Percentiles rank a stretch among this genome's conserved stretches.
Evolutionary conservation across 495 filamentous ascomycete genomes (phyloP).

Genomic region (Annulohypoxylon maeteangense): DNA sequence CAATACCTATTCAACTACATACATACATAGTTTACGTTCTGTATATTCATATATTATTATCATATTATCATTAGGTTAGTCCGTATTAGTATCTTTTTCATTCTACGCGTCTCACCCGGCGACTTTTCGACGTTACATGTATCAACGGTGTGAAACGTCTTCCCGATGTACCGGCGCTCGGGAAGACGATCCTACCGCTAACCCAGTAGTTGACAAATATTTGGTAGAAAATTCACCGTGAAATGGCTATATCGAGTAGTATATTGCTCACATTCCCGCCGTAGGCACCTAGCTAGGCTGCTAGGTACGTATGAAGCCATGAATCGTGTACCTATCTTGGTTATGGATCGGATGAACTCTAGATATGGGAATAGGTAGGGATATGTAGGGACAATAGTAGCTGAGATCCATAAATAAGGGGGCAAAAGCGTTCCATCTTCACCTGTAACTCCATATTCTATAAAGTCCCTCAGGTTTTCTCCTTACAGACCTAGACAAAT

Average conservation of each 20-base stretch:
- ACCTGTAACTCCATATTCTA: slow-evolving; percentile 5
- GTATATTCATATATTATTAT: too few species aligned
- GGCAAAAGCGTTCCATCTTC: slow-evolving; percentile 5
- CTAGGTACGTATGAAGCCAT: background rate
- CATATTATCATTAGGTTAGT: background rate
- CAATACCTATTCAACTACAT: background rate
- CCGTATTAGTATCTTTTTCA: too few species aligned
- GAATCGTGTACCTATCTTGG: background rate
- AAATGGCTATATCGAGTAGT: background rate
- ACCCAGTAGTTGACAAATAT: slow-evolving; percentile 4
- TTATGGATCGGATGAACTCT: background rate
- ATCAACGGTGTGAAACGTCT: slow-evolving; percentile 11
- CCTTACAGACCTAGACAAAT: background rate
- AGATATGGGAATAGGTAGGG: background rate
- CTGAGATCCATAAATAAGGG: slow-evolving; percentile 17
- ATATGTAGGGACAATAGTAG: background rate
- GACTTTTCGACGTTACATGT: slow-evolving; percentile 1
- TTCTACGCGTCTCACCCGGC: background rate
- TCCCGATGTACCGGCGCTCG: slow-evolving; percentile 14
- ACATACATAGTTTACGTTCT: background rate
- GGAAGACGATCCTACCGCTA: slow-evolving; percentile 10
- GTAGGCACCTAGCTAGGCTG: background rate
- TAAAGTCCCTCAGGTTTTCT: background rate
- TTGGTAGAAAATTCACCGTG: background rate
- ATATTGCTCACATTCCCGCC: background rate